Evolutionary conservation across 768 basidiomycete species (phyloP).

Genomic region (Collybiopsis luxurians): DNA sequence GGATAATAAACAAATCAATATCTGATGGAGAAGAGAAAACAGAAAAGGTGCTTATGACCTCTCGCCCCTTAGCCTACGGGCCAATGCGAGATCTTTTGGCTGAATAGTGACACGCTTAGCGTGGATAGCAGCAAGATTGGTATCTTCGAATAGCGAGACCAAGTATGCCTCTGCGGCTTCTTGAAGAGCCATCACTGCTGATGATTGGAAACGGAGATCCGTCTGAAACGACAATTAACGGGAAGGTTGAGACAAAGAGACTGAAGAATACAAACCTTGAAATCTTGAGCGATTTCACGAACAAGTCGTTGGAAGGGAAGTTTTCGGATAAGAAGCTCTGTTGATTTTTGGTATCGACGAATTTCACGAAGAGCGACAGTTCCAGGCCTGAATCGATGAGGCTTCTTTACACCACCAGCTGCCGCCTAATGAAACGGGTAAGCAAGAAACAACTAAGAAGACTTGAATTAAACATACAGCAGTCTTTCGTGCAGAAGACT

Average conservation of each 20-base stretch:
- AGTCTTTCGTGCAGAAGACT: slow-evolving; percentile 49
- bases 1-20: slow-evolving; percentile 17
- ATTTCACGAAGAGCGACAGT: slow-evolving; percentile 92
- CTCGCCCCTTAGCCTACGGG: slow-evolving; percentile 78
- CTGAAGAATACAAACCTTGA: slow-evolving; percentile 56
- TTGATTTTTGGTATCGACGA: slow-evolving; percentile 85
- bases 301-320: slow-evolving; percentile 90
- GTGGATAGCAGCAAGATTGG: slow-evolving; percentile 83
- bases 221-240: slow-evolving; percentile 40
- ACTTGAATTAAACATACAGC: slow-evolving; percentile 20
- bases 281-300: slow-evolving; percentile 88
- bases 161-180: slow-evolving; percentile 85
- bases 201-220: slow-evolving; percentile 87
- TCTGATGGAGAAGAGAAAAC: not conserved
- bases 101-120: slow-evolving; percentile 85
- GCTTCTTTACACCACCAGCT: slow-evolving; percentile 92
- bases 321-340: slow-evolving; percentile 83
- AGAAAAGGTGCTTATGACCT: slow-evolving; percentile 46
- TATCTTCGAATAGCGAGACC: slow-evolving; percentile 77
- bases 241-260: slow-evolving; percentile 8
- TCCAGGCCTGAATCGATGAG: slow-evolving; percentile 80
- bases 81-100: slow-evolving; percentile 83
- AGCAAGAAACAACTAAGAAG: not conserved
- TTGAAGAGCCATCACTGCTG: slow-evolving; percentile 83
- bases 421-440: slow-evolving; percentile 30